These are phyloP conservation scores for Sphaerostilbella broomeana DNA, from an alignment of 2,329 filamentous ascomycete species.

Conservation along the genomic window DNA sequence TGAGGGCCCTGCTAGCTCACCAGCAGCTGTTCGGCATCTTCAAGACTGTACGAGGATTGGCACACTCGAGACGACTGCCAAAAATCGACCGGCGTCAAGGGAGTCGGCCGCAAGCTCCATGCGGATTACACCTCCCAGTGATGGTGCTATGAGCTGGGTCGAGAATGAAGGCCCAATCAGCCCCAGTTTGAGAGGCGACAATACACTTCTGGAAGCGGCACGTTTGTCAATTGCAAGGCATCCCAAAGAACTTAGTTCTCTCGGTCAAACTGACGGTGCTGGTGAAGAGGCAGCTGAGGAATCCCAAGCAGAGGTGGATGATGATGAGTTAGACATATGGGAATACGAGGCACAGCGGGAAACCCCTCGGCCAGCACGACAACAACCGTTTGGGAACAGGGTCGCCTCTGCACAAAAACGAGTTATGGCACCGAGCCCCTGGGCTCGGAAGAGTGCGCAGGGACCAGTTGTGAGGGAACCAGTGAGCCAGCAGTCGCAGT, in stretches of 20 bases:
- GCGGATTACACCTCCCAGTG: constrained; percentile 25
- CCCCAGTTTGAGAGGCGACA: constrained; percentile 29
- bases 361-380: constrained; percentile 29
- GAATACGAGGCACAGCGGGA: constrained; percentile 49
- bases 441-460: constrained; percentile 26
- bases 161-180: constrained; percentile 32
- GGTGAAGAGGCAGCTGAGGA: constrained; percentile 19
- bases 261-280: constrained; percentile 14
- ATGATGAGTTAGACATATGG: constrained; percentile 50
- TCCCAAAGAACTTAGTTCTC: constrained; percentile 1
- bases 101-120: constrained; percentile 29
- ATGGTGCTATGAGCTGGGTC: constrained; percentile 40
- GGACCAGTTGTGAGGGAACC: constrained; percentile 3
- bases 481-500: constrained; percentile 14
- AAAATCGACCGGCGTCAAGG: constrained; percentile 14
- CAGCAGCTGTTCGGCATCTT: too few relatives aligned
- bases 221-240: constrained; percentile 9
- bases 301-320: constrained; percentile 3
- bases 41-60: too few relatives aligned
- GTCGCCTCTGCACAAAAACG: constrained; percentile 18
- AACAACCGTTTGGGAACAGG: constrained; percentile 26
- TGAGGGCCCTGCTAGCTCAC: constrained; percentile 7
- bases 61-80: constrained; percentile 21
- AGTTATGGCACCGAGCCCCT: constrained; percentile 32
- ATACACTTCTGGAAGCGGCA: constrained; percentile 26